Evolutionary conservation across 1,284 basidiomycete genomes (phyloP).

Genomic region (Takashimella tepidaria): DNA sequence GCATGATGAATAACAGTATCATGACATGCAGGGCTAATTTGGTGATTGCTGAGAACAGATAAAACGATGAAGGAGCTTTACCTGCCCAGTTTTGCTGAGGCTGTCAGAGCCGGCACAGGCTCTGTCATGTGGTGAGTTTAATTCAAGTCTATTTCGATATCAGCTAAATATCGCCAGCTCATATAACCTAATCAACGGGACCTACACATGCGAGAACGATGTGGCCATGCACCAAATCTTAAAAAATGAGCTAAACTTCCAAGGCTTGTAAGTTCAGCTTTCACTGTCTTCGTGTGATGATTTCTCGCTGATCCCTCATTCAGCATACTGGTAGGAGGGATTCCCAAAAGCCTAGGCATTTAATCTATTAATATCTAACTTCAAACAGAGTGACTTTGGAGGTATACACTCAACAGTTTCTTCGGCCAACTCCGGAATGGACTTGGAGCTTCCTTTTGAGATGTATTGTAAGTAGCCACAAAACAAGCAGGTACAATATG

Average conservation of each 20-base stretch:
- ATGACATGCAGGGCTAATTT: no score
- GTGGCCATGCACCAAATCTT: slow-evolving; percentile 69
- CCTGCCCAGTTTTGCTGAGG: slow-evolving; percentile 49
- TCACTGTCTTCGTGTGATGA: slow-evolving; percentile 29
- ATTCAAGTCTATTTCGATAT: slow-evolving; percentile 48
- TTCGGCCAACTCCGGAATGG: slow-evolving; percentile 48
- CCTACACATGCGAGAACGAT: slow-evolving; percentile 72
- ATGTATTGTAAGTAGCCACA: slow-evolving; percentile 24
- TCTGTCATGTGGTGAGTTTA: slow-evolving; percentile 46
- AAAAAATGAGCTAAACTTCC: slow-evolving; percentile 62
- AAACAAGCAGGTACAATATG: not conserved
- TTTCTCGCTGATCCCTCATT: slow-evolving; percentile 5
- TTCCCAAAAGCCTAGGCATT: no score
- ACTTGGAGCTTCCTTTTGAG: slow-evolving; percentile 50
- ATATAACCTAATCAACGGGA: slow-evolving; percentile 67
- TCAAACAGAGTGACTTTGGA: slow-evolving; percentile 39
- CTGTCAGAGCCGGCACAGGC: slow-evolving; percentile 49
- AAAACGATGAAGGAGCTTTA: slow-evolving; percentile 49
- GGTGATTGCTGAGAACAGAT: no score
- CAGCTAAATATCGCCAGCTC: slow-evolving; percentile 18
- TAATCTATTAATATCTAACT: no score
- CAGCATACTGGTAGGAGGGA: slow-evolving; percentile 26
- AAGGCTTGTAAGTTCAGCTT: slow-evolving; percentile 49
- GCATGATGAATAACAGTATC: no score
- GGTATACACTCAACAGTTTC: slow-evolving; percentile 43